phyloP scores from a whole-genome alignment of 2,329 filamentous ascomycete genomes.

The Phialophora verrucosa region DNA sequence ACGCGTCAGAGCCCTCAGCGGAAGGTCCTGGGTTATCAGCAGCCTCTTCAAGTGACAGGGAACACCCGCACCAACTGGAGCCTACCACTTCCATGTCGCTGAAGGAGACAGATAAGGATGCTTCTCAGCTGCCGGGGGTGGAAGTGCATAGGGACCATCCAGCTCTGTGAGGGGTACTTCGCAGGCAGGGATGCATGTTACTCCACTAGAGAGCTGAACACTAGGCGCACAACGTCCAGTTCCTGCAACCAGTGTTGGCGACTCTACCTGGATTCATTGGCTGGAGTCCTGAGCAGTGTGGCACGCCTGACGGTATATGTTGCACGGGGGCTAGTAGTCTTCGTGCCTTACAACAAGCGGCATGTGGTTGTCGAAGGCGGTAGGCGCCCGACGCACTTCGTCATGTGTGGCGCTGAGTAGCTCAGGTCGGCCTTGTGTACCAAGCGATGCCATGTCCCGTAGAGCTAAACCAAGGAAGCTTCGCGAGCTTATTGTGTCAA shows the following conservation, averaged over 20 bases:
- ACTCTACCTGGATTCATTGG: slow-evolving; percentile 2
- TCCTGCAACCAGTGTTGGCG: not conserved
- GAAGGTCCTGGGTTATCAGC: not conserved
- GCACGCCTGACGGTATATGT: slow-evolving; percentile 4
- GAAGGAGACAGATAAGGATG: not conserved
- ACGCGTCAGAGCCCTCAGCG: not conserved
- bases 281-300: not conserved
- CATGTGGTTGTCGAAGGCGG: not conserved
- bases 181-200: not conserved
- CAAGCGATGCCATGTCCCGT: not conserved
- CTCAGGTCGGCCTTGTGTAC: not conserved
- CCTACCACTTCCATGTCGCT: too few species aligned
- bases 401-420: not conserved
- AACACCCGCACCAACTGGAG: not conserved
- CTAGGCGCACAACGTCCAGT: not conserved
- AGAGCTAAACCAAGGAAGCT: not conserved
- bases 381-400: not conserved
- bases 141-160: not conserved
- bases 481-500: not conserved
- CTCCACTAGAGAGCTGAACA: not conserved
- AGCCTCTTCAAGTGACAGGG: not conserved
- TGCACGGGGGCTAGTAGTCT: not conserved
- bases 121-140: not conserved
- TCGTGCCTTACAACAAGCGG: not conserved
- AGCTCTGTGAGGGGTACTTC: not conserved